A percentile compares a stretch with the other conserved stretches of the same genome.
Conservation (phyloP, 2,329 filamentous ascomycete genomes). For the Fusarium sp. region DNA sequence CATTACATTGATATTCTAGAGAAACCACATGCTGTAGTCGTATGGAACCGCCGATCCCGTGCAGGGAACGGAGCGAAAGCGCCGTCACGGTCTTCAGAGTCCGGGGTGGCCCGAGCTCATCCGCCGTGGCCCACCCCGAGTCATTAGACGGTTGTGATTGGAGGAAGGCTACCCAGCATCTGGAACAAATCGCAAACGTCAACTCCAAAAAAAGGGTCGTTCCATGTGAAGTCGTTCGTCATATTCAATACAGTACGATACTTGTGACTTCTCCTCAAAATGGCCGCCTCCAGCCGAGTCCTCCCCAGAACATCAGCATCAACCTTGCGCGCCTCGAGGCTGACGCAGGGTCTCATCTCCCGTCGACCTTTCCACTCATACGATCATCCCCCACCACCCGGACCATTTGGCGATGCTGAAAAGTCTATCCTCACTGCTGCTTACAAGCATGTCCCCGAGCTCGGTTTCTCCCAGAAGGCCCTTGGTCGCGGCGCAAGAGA, state of each 20-base stretch:
- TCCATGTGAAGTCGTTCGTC: conserved; percentile 9
- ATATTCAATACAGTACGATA: neutral
- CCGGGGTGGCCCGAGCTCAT: conserved; percentile 32
- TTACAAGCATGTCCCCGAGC: conserved; percentile 78
- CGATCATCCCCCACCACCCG: conserved; percentile 69
- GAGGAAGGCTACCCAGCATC: neutral
- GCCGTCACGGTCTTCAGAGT: conserved; percentile 1
- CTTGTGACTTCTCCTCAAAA: neutral
- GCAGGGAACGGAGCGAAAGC: conserved; percentile 8
- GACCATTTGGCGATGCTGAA: conserved; percentile 75
- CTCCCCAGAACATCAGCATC: conserved; percentile 29
- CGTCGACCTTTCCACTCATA: conserved; percentile 74
- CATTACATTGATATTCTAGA: neutral
- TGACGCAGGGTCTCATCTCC: conserved; percentile 21
- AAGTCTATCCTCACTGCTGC: conserved; percentile 83
- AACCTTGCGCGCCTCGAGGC: conserved; percentile 24
- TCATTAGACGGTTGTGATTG: conserved; percentile 20
- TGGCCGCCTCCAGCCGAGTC: conserved; percentile 32
- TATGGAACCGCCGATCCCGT: conserved; percentile 13
- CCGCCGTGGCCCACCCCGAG: conserved; percentile 9
- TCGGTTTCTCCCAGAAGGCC: conserved; percentile 83
- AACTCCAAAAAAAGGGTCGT: conserved; percentile 26
- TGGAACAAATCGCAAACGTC: conserved; percentile 28
- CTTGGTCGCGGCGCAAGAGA: conserved; percentile 84
- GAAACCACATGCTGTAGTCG: neutral